These are phyloP conservation scores for Mesembryanthemum crystallinum DNA, from an alignment of 148 eudicot genomes.

Conservation along the genomic window DNA sequence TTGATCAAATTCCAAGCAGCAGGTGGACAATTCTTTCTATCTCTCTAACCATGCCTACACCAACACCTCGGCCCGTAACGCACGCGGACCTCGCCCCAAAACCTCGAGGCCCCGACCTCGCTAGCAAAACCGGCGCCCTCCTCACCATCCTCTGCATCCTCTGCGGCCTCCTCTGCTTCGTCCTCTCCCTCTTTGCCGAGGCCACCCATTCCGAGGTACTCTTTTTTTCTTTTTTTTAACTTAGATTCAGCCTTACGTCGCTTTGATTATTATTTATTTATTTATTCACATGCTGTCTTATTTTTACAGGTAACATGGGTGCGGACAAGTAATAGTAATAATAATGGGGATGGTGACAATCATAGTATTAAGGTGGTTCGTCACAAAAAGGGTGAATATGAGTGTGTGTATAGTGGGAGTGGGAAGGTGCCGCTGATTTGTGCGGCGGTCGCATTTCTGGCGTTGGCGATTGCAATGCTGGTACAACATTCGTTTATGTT, in stretches of 20 bases:
- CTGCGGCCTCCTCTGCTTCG: slow-evolving; percentile 42
- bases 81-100: slow-evolving; percentile 45
- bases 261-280: background rate
- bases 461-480: slow-evolving; percentile 43
- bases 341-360: background rate
- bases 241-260: slow-evolving; percentile 13
- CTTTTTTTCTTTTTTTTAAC: background rate
- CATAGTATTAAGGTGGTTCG: too few species aligned
- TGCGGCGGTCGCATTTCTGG: slow-evolving; percentile 38
- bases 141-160: slow-evolving; percentile 45
- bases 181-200: slow-evolving; percentile 53
- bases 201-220: slow-evolving; percentile 52
- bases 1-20: background rate
- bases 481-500: slow-evolving; percentile 51
- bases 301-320: slow-evolving; percentile 41
- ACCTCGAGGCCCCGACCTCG: slow-evolving; percentile 29
- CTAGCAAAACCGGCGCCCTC: slow-evolving; percentile 40
- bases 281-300: background rate
- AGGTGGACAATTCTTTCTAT: background rate
- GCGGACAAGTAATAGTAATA: background rate
- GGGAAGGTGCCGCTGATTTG: slow-evolving; percentile 45
- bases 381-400: slow-evolving; percentile 20
- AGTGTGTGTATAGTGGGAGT: slow-evolving; percentile 41
- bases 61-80: slow-evolving; percentile 26
- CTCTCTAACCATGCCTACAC: slow-evolving; percentile 21